Conservation (phyloP, 192 early-diverging fungal genomes). For the Backusella luteola region DNA sequence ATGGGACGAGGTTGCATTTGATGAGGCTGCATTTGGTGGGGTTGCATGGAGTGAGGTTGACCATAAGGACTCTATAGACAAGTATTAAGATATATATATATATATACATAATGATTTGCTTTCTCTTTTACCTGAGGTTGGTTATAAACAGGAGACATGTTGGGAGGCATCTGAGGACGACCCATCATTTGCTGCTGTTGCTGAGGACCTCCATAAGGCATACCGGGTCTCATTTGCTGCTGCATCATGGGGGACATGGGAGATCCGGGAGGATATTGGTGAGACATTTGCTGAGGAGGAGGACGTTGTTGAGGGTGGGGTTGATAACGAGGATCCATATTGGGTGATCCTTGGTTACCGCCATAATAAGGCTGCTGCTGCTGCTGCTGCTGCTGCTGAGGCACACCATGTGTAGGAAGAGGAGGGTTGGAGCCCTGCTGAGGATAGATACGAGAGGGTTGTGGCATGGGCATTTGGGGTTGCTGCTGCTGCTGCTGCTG, state of each 20-base stretch:
- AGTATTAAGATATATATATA: no score
- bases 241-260: conserved; percentile 1
- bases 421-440: background rate
- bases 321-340: conserved; percentile 7
- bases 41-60: conserved; percentile 44
- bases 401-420: conserved; percentile 9
- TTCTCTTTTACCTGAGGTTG: conserved; percentile 6
- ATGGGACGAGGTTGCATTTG: background rate
- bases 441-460: conserved; percentile 10
- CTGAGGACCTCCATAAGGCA: conserved; percentile 11
- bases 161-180: background rate
- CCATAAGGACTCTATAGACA: conserved; percentile 6
- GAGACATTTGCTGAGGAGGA: background rate
- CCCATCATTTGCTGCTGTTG: conserved; percentile 9
- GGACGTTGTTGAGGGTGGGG: background rate
- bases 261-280: background rate
- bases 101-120: background rate
- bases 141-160: background rate
- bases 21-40: background rate
- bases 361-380: background rate
- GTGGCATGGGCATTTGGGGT: background rate
- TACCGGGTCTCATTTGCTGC: conserved; percentile 14
- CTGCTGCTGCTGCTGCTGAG: conserved; percentile 4
- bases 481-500: conserved; percentile 9
- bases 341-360: background rate